Base-by-base conservation (phyloP, 331 rosid species). In the Rosa hybrid region DNA sequence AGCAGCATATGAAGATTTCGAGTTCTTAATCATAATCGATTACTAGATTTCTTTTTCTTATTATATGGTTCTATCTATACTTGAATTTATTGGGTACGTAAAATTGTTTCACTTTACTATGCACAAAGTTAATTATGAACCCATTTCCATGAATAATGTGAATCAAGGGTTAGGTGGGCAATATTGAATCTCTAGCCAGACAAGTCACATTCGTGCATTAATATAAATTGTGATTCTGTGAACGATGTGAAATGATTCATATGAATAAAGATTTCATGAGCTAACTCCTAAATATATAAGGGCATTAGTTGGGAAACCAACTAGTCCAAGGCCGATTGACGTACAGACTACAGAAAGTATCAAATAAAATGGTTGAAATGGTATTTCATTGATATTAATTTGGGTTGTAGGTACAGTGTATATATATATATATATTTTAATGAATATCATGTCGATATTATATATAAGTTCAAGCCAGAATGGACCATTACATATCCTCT, bases 141-240 rank as follows among this genome's bases (percentile, higher is more conserved):
- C 60, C 56, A 39, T 4, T n/a, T 7, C n/a, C 12, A 30, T 14
- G 69, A 30, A 51, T 11, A 46, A 8, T 14, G 41, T 2, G 77
- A 42, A 57, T 44, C 56, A 41, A 14, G 8, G 56, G 18, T 67
- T 65, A 38, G 81, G 20, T 51, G 49, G 25, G 7, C 16, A 39
- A 9, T 5, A 68, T 68, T 65, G 45, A 64, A 14, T 27, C 44
- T n/a, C 6, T 34, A 3, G 71, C 4, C 20, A 21, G 74, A 42
- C 74, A 44, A 70, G 74, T 70, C 74, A 45, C 53, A 44, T 69
- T 69, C 54, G 3, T 69, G 54, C 34, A 45, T 70, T 68, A 13
- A 25, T 56, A 54, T 13, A 27, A 11, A 8, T 25, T 25, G 17
- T 62, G 41, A 64, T 64, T 30, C 3, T 64, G n/a, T 14, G 21